A percentile compares a stretch with the other conserved stretches of the same genome.
Conservation (phyloP, 176 grass and related monocot genomes). For the Aegilops sharonensis region DNA sequence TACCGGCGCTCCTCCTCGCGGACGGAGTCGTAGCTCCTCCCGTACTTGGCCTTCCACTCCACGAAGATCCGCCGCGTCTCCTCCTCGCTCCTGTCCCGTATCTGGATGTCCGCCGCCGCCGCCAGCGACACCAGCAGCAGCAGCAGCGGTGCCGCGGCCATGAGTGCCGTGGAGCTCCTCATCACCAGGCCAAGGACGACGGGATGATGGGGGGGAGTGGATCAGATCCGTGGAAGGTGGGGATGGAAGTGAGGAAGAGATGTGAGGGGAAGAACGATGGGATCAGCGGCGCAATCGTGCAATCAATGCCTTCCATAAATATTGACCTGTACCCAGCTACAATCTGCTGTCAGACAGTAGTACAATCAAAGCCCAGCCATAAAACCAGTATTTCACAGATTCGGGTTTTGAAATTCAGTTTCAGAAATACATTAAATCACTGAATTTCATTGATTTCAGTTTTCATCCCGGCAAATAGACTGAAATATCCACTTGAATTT, state of each 20-base stretch:
- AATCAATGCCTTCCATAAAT: too few species aligned
- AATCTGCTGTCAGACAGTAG: too few species aligned
- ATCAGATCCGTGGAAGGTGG: background rate
- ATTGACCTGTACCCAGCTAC: too few species aligned
- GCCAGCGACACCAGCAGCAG: background rate
- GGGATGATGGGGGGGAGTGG: background rate
- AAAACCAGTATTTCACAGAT: too few species aligned
- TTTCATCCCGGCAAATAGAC: too few species aligned
- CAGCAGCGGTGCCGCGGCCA: background rate
- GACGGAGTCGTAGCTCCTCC: conserved; percentile 36
- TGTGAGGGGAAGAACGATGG: background rate
- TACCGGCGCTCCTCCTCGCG: conserved; percentile 54
- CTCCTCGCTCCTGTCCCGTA: conserved; percentile 49
- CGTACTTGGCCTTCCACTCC: conserved; percentile 52
- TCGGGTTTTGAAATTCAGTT: too few species aligned
- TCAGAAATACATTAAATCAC: too few species aligned
- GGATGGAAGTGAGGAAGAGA: too few species aligned
- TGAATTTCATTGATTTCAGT: too few species aligned
- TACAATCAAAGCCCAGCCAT: too few species aligned
- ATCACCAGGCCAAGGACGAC: background rate
- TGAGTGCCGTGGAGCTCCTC: conserved; percentile 9
- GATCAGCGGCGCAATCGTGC: too few species aligned
- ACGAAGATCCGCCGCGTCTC: conserved; percentile 51
- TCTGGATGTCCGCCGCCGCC: conserved; percentile 6
- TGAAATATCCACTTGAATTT: too few species aligned